Evolutionary conservation across 352 stramenopile genomes (phyloP).

Genomic region (Phytophthora hybrid): DNA sequence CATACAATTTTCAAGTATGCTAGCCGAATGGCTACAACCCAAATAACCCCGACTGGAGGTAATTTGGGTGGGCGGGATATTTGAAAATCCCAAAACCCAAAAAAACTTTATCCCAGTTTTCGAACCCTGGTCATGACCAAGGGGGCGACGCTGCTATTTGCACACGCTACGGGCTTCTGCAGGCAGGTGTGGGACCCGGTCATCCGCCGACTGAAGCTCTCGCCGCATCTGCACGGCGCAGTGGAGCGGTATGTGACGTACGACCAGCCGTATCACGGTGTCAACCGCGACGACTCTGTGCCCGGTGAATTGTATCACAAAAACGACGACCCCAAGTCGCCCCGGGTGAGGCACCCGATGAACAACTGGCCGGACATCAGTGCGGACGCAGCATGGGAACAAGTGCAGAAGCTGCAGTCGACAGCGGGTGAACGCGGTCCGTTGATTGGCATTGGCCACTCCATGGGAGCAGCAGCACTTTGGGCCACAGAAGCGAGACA

Average conservation of each 20-base stretch:
- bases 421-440: conserved; percentile 8
- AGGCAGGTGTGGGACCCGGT: conserved; percentile 58
- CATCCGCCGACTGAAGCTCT: conserved; percentile 43
- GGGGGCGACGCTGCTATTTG: conserved; percentile 56
- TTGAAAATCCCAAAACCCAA: too few species aligned
- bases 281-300: conserved; percentile 39
- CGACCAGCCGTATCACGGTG: conserved; percentile 40
- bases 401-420: conserved; percentile 29
- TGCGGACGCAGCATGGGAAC: conserved; percentile 21
- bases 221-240: conserved; percentile 39
- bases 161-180: conserved; percentile 65
- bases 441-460: conserved; percentile 52
- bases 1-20: too few species aligned
- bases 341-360: conserved; percentile 34
- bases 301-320: conserved; percentile 32
- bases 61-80: too few species aligned
- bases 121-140: conserved; percentile 30
- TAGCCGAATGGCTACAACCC: too few species aligned
- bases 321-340: conserved; percentile 20
- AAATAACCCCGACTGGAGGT: too few species aligned
- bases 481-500: conserved; percentile 49
- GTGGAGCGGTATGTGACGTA: conserved; percentile 34
- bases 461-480: conserved; percentile 52
- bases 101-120: too few species aligned
- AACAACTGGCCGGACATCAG: conserved; percentile 37